These are phyloP conservation scores for Botrytis elliptica DNA, from an alignment of 2,329 filamentous ascomycete species.

Conservation along the genomic window DNA sequence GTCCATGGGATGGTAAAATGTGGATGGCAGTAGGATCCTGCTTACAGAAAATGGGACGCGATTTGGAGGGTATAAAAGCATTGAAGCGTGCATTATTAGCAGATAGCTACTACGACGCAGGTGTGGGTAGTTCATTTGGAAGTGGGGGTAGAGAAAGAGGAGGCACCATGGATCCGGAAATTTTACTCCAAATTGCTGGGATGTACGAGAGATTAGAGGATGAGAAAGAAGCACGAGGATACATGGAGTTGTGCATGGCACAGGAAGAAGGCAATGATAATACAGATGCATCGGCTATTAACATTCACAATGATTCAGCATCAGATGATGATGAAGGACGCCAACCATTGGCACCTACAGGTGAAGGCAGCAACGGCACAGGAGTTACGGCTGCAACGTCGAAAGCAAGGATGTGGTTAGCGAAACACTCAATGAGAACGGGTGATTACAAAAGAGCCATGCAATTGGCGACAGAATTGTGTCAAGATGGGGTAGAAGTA, in stretches of 20 bases:
- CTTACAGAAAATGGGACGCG: slow-evolving; percentile 82
- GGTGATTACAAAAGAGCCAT: slow-evolving; percentile 75
- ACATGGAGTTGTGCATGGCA: slow-evolving; percentile 93
- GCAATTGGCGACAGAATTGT: slow-evolving; percentile 83
- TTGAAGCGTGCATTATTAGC: slow-evolving; percentile 89
- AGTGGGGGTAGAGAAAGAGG: slow-evolving; percentile 49
- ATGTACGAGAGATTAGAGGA: slow-evolving; percentile 83
- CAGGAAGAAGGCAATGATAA: slow-evolving; percentile 77
- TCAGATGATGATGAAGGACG: slow-evolving; percentile 46
- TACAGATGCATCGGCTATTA: slow-evolving; percentile 49
- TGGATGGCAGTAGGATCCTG: slow-evolving; percentile 96
- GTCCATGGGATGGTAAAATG: slow-evolving; percentile 98
- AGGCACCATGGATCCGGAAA: slow-evolving; percentile 77
- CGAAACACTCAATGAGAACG: slow-evolving; percentile 72
- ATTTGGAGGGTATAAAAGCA: slow-evolving; percentile 90
- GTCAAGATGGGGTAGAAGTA: slow-evolving; percentile 92
- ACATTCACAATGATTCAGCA: slow-evolving; percentile 48
- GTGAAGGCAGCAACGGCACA: slow-evolving; percentile 53
- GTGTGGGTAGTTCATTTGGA: slow-evolving; percentile 45
- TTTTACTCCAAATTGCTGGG: slow-evolving; percentile 82
- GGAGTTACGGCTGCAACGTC: slow-evolving; percentile 90
- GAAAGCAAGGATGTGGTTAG: slow-evolving; percentile 92
- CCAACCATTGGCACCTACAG: slow-evolving; percentile 33
- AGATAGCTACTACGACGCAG: slow-evolving; percentile 78
- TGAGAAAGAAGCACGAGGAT: slow-evolving; percentile 77